These are phyloP conservation scores for Phytophthora litchii DNA, from an alignment of 352 stramenopile genomes.

Conservation along the genomic window DNA sequence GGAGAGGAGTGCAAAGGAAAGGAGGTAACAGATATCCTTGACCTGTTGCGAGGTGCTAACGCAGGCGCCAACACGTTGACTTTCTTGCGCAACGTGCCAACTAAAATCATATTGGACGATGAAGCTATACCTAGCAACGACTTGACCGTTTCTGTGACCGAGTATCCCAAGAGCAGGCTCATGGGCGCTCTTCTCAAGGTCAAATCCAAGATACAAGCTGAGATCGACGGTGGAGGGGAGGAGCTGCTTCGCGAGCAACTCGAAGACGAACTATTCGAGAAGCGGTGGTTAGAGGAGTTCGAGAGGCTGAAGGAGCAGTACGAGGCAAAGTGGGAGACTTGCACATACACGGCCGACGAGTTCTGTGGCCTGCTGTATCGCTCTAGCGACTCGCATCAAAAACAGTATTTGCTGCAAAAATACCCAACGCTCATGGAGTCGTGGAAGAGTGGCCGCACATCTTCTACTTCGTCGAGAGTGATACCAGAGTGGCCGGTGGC, in stretches of 20 bases:
- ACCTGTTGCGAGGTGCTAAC: constrained; percentile 34
- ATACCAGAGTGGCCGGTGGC: constrained; percentile 50
- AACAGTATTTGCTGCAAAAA: constrained; percentile 46
- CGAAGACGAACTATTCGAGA: constrained; percentile 57
- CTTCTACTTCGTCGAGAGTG: constrained; percentile 26
- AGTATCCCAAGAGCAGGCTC: constrained; percentile 43
- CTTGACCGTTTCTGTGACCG: background rate
- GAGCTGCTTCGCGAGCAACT: constrained; percentile 42
- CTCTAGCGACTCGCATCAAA: constrained; percentile 52
- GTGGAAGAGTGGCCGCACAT: constrained; percentile 43
- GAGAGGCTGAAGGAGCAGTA: constrained; percentile 51
- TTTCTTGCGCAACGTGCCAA: constrained; percentile 27
- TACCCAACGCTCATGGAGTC: constrained; percentile 67
- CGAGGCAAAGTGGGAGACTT: constrained; percentile 64
- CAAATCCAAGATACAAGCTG: constrained; percentile 59
- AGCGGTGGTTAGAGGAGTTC: constrained; percentile 67
- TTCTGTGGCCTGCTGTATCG: constrained; percentile 72
- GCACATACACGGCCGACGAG: constrained; percentile 67
- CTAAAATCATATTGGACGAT: background rate
- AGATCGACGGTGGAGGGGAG: constrained; percentile 53
- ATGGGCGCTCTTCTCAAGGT: constrained; percentile 62
- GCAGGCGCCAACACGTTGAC: constrained; percentile 40
- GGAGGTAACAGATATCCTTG: constrained; percentile 32
- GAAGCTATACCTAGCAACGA: background rate
- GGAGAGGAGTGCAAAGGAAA: constrained; percentile 28